phyloP scores from a whole-genome alignment of 345 rosid species.

The Brassica rapa region DNA sequence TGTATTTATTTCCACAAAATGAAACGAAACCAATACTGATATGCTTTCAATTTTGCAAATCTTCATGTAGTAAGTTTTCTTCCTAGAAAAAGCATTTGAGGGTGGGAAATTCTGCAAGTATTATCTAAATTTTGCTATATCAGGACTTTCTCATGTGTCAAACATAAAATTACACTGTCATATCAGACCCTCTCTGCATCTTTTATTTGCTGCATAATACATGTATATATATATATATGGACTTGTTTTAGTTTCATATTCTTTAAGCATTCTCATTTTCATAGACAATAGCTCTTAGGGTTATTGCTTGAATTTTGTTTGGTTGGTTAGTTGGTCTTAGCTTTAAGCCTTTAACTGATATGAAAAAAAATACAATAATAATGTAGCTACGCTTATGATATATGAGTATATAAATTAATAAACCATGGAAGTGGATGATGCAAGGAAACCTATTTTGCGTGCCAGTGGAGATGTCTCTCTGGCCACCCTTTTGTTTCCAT shows the following conservation, averaged over 20 bases:
- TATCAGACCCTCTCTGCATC: conserved; percentile 24
- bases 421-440: conserved; percentile 38
- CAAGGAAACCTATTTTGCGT: conserved; percentile 33
- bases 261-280: not conserved
- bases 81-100: conserved; percentile 15
- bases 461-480: conserved; percentile 31
- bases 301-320: conserved; percentile 12
- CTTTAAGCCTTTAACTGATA: not conserved
- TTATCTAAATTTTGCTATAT: conserved; percentile 22
- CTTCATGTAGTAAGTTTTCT: conserved; percentile 29
- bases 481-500: conserved; percentile 35
- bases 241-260: conserved; percentile 3
- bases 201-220: conserved; percentile 14
- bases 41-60: conserved; percentile 19
- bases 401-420: not conserved
- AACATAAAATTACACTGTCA: conserved; percentile 24
- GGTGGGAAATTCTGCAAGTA: conserved; percentile 20
- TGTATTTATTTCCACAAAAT: not conserved
- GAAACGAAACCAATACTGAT: not conserved
- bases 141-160: conserved; percentile 5
- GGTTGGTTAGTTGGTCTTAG: conserved; percentile 31
- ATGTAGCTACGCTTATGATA: not conserved
- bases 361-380: not conserved
- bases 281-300: conserved; percentile 19
- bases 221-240: not conserved